Evolutionary conservation across 352 stramenopile genomes (phyloP).

Genomic region (Pythium folliculosum): DNA sequence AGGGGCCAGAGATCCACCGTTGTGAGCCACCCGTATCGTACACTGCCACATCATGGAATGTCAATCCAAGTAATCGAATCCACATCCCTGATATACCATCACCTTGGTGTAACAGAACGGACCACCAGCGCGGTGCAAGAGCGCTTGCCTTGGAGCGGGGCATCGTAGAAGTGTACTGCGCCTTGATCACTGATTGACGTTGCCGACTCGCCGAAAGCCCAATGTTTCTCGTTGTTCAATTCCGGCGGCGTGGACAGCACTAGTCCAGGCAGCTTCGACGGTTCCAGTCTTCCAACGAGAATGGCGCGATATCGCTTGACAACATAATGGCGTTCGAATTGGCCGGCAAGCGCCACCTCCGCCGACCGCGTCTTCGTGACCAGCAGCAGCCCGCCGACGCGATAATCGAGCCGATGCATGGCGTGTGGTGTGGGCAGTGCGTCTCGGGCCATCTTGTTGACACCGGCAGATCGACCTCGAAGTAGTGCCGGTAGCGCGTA

Average conservation of each 20-base stretch:
- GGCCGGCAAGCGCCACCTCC: slow-evolving; percentile 43
- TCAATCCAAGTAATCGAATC: background rate
- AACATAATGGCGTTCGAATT: slow-evolving; percentile 50
- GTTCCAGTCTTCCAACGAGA: slow-evolving; percentile 37
- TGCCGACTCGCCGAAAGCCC: background rate
- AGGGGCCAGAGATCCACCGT: slow-evolving; percentile 70
- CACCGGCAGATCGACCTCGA: background rate
- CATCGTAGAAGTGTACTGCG: slow-evolving; percentile 2
- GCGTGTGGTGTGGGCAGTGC: slow-evolving; percentile 38
- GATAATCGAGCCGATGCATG: slow-evolving; percentile 63
- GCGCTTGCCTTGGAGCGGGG: slow-evolving; percentile 18
- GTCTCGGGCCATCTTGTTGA: background rate
- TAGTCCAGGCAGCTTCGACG: background rate
- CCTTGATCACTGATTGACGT: background rate
- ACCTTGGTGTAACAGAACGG: slow-evolving; percentile 21
- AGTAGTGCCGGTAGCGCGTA: slow-evolving; percentile 45
- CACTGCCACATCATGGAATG: slow-evolving; percentile 22
- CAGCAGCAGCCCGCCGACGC: slow-evolving; percentile 60
- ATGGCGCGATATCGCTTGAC: slow-evolving; percentile 62
- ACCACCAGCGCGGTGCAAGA: slow-evolving; percentile 16
- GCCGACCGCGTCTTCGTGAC: slow-evolving; percentile 55
- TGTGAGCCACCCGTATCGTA: slow-evolving; percentile 57
- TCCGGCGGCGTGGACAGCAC: background rate
- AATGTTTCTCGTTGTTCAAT: background rate
- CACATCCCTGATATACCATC: background rate